Evolutionary conservation across 2,329 filamentous ascomycete genomes (phyloP).

Genomic region (Talaromyces sp.): DNA sequence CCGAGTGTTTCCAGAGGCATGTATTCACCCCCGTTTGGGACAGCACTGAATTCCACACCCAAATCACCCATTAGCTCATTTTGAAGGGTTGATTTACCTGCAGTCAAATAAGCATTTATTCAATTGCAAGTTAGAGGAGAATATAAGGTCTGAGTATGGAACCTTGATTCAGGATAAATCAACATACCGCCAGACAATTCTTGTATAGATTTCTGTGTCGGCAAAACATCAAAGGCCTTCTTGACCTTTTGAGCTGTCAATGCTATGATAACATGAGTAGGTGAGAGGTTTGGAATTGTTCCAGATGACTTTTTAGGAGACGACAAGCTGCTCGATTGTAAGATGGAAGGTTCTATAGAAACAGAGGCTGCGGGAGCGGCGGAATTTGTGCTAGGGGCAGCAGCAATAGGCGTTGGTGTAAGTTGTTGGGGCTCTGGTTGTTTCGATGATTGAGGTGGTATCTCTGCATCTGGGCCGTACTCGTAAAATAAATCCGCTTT

Average conservation of each 20-base stretch:
- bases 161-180: not conserved
- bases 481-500: slow-evolving; percentile 97
- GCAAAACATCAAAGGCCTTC: slow-evolving; percentile 1
- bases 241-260: slow-evolving; percentile 9
- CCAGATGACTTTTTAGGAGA: not conserved
- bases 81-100: slow-evolving; percentile 95
- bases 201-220: slow-evolving; percentile 8
- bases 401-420: not conserved
- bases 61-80: slow-evolving; percentile 98
- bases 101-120: not conserved
- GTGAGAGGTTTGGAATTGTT: not conserved
- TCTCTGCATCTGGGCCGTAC: slow-evolving; percentile 46
- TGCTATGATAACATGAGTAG: slow-evolving; percentile 6
- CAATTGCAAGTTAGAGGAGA: too few species aligned
- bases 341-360: not conserved
- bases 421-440: not conserved
- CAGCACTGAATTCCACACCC: slow-evolving; percentile 96
- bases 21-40: slow-evolving; percentile 98
- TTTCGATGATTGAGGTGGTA: not conserved
- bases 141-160: not conserved
- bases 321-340: too few species aligned
- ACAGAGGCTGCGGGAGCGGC: not conserved
- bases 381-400: not conserved
- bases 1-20: slow-evolving; percentile 92
- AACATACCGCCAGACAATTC: slow-evolving; percentile 7